Evolutionary conservation across 129 eudicot genomes (phyloP).

Genomic region (Pseudognaphalium luteoalbum): DNA sequence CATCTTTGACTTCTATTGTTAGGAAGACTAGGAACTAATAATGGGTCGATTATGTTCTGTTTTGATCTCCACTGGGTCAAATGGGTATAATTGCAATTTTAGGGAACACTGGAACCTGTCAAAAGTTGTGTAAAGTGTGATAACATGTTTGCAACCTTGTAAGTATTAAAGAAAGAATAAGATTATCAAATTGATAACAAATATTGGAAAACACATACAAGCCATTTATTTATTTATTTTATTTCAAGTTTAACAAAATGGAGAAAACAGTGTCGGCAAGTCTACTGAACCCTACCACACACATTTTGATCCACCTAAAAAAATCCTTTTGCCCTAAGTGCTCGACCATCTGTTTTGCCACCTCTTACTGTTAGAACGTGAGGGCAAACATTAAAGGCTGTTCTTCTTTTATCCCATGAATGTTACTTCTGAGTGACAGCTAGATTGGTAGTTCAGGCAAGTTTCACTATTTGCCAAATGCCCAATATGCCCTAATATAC

Average conservation of each 20-base stretch:
- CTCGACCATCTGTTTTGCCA: background rate
- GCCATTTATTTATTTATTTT: background rate
- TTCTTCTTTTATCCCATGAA: background rate
- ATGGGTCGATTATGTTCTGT: background rate
- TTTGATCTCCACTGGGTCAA: background rate
- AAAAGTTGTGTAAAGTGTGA: background rate
- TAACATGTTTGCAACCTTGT: background rate
- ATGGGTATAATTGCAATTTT: background rate
- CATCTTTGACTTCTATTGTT: no score
- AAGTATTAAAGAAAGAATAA: background rate
- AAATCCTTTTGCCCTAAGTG: background rate
- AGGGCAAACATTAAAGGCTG: background rate
- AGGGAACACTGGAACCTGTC: background rate
- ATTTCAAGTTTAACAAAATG: background rate
- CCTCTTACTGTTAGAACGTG: background rate
- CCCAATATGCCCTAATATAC: no score
- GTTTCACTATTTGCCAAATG: no score
- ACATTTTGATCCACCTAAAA: background rate
- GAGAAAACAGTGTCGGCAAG: background rate
- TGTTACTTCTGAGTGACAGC: background rate
- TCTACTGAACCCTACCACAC: background rate
- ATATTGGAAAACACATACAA: background rate
- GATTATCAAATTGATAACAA: background rate
- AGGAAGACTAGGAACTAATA: background rate
- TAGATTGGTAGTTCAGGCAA: no score